These are phyloP conservation scores for Nemania serpens DNA, from an alignment of 2,329 filamentous ascomycete genomes.

Conservation along the genomic window DNA sequence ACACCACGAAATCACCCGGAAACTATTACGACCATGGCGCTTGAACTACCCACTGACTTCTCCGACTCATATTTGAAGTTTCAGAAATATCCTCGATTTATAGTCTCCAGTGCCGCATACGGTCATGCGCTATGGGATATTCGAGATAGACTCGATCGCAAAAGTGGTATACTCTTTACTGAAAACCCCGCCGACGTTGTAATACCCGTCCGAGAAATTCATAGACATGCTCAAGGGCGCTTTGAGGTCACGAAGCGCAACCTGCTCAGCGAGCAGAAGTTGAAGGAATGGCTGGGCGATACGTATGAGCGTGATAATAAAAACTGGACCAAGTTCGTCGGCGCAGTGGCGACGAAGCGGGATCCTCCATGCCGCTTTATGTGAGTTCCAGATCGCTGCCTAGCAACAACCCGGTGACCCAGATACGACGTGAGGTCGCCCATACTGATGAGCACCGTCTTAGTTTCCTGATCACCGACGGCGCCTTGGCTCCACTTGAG, in stretches of 20 bases:
- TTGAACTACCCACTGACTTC: constrained; percentile 17
- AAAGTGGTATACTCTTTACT: constrained; percentile 16
- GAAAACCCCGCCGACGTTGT: constrained; percentile 8
- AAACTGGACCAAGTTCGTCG: constrained; percentile 15
- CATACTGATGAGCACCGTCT: neutral
- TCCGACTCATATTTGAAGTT: constrained; percentile 22
- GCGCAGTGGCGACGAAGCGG: constrained; percentile 18
- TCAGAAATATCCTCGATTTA: constrained; percentile 20
- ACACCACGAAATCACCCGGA: neutral
- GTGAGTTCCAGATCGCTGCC: constrained; percentile 27
- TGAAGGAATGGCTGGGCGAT: constrained; percentile 24
- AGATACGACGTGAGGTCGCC: neutral
- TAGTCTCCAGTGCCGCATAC: constrained; percentile 17
- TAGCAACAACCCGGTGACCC: neutral
- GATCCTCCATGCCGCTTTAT: constrained; percentile 38
- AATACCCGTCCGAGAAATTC: constrained; percentile 17
- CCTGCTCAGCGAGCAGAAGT: constrained; percentile 13
- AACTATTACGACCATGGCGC: neutral
- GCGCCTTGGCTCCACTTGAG: constrained; percentile 29
- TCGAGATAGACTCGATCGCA: constrained; percentile 20
- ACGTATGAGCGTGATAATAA: constrained; percentile 10
- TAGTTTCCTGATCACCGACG: constrained; percentile 33
- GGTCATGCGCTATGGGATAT: constrained; percentile 16
- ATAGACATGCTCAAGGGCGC: constrained; percentile 4
- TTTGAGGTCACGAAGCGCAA: constrained; percentile 19